Evolutionary conservation across 2,329 filamentous ascomycete genomes (phyloP), one percentile per base, ranked within the genome.

Genomic region (Onygena corvina): DNA sequence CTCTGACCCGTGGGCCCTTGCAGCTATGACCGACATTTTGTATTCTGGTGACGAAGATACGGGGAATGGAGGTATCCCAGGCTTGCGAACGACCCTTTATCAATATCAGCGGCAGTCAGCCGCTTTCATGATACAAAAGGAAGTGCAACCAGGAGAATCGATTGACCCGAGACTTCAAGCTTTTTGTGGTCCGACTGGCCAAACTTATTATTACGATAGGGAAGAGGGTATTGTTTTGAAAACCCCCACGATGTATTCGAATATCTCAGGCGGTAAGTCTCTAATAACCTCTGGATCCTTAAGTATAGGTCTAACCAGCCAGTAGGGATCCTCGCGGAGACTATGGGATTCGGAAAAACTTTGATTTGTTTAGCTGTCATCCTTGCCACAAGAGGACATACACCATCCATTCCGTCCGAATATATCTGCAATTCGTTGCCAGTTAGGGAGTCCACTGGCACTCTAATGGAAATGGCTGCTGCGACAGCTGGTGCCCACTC

Each of bases 121-220:
- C 0, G 86, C 85, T 3, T 63, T 83, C 23, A 95, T 96, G 88
- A 67, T 94, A 14, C 83, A 92, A 61, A 80, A 83, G 48, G 90
- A 96, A 64, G 66, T 75, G 4, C 74, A 80, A 18, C 79, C 84
- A 0, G 72, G 73, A 3, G 70, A 76, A 23, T 69, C 79, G 4
- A 66, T 88, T 6, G 89, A 95, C 63, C 86, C 89, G 7, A 77
- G 89, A 3, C 68, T 94, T 2, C 74, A 80, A 46, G 57, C 67
- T 3, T 70, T 79, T 1, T 59, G 60, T 1, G 81, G 84, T 46
- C 84, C 85, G 25, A 66, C 73, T 3, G 83, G 80, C 0, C 61
- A 66, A 0, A 57, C 59, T 0, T 94, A 81, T 70, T 94, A 84
- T 60, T 83, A 82, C 55, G 83, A 89, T 53, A 70, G 76, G 3